Evolutionary conservation across 2,329 filamentous ascomycete genomes (phyloP).

Genomic region (Epichloe gansuensis): DNA sequence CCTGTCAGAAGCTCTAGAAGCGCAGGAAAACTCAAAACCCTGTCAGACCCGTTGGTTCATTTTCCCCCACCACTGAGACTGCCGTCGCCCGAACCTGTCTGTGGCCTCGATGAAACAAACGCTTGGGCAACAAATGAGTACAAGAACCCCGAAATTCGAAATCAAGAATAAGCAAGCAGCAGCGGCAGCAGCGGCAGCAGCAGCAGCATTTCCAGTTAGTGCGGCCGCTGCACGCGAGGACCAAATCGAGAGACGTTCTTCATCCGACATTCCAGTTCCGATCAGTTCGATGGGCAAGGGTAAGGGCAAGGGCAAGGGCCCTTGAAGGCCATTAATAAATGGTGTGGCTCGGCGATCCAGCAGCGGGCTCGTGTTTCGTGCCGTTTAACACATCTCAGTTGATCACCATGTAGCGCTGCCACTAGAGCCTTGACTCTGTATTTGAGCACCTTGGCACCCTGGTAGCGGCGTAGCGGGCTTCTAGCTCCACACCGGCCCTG

Average conservation of each 20-base stretch:
- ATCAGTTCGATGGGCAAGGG: not conserved
- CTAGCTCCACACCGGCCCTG: not conserved
- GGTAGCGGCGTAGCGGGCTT: not conserved
- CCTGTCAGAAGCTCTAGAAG: constrained; percentile 6
- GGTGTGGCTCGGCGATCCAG: constrained; percentile 1
- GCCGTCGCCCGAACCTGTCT: not conserved
- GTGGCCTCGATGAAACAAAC: not conserved
- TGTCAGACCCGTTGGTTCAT: not conserved
- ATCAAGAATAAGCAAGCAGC: not conserved
- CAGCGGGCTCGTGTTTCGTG: constrained; percentile 1
- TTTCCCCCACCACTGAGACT: not conserved
- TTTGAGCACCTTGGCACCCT: not conserved
- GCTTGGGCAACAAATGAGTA: not conserved
- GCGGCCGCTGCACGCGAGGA: not conserved
- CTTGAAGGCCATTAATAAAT: not conserved
- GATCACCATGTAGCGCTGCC: not conserved
- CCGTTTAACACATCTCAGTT: not conserved
- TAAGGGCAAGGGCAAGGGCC: not conserved
- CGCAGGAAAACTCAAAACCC: not conserved
- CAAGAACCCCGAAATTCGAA: not conserved
- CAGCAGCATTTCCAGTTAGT: not conserved
- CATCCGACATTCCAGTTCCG: constrained; percentile 1
- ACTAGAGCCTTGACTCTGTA: not conserved
- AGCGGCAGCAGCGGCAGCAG: not conserved
- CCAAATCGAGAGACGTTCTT: constrained; percentile 1